phyloP scores from a whole-genome alignment of 805 yeast species.

The Saccharomyces eubayanus region DNA sequence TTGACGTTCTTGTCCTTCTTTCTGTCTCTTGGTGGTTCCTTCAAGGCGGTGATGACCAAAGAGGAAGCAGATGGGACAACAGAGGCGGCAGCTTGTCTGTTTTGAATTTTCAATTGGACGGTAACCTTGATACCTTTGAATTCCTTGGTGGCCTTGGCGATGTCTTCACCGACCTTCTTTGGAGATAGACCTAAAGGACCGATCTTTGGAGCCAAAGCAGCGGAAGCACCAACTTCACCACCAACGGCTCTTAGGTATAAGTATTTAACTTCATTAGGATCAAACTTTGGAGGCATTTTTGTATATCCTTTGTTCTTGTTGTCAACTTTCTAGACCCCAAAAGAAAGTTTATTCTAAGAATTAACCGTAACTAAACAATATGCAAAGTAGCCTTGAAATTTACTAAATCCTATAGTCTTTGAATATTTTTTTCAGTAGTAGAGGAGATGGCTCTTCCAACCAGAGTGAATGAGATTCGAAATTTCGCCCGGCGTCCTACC shows the following conservation, averaged over 20 bases:
- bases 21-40: slow-evolving; percentile 99
- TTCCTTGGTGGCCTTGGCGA: slow-evolving; percentile 98
- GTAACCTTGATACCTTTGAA: slow-evolving; percentile 99
- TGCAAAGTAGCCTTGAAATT: background rate
- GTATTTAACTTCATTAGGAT: slow-evolving; percentile 96
- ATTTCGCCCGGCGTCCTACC: background rate
- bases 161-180: slow-evolving; percentile 99
- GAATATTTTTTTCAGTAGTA: background rate
- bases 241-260: slow-evolving; percentile 99
- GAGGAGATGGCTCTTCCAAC: background rate
- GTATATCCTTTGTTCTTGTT: slow-evolving; percentile 6
- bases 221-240: slow-evolving; percentile 99
- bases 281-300: slow-evolving; percentile 95
- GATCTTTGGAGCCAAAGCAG: slow-evolving; percentile 99
- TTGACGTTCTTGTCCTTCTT: slow-evolving; percentile 99
- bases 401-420: background rate
- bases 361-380: background rate
- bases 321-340: slow-evolving; percentile 2
- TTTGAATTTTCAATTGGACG: slow-evolving; percentile 96
- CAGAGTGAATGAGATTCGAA: background rate
- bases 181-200: slow-evolving; percentile 99
- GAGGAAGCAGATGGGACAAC: slow-evolving; percentile 99
- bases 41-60: slow-evolving; percentile 95
- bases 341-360: background rate
- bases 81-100: slow-evolving; percentile 98